These are phyloP conservation scores for Candida yuanshanica DNA, from an alignment of 805 yeast genomes.

Conservation along the genomic window DNA sequence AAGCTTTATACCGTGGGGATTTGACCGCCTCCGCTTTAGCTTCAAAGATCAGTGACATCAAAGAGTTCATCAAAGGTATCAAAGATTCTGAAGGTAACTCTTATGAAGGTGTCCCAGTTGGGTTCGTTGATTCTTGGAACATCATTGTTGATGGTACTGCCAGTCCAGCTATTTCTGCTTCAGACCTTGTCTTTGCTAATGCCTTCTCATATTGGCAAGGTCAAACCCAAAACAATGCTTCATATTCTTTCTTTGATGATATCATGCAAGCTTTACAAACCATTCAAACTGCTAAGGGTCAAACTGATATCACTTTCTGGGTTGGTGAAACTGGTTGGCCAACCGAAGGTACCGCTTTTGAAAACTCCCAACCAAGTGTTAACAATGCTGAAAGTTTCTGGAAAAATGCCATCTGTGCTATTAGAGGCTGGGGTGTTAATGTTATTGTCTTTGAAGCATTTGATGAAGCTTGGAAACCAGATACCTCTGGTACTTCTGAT, in stretches of 20 bases:
- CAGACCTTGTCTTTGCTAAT: slow-evolving; percentile 86
- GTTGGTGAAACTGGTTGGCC: slow-evolving; percentile 99
- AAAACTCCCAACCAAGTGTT: slow-evolving; percentile 59
- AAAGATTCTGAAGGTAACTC: slow-evolving; percentile 78
- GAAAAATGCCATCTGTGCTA: slow-evolving; percentile 86
- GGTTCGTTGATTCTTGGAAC: slow-evolving; percentile 96
- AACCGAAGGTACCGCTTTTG: slow-evolving; percentile 72
- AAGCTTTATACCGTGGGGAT: slow-evolving; percentile 89
- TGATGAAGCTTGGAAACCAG: slow-evolving; percentile 96
- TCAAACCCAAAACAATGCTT: slow-evolving; percentile 74
- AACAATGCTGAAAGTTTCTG: slow-evolving; percentile 75
- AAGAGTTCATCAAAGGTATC: slow-evolving; percentile 51
- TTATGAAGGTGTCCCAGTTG: slow-evolving; percentile 68
- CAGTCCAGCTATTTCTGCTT: slow-evolving; percentile 64
- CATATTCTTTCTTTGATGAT: slow-evolving; percentile 92
- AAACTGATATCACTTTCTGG: slow-evolving; percentile 84
- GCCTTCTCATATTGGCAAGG: slow-evolving; percentile 99
- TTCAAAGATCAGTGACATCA: slow-evolving; percentile 54
- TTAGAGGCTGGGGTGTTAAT: slow-evolving; percentile 94
- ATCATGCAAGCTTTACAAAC: slow-evolving; percentile 95
- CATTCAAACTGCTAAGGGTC: slow-evolving; percentile 81
- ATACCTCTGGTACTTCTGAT: slow-evolving; percentile 74
- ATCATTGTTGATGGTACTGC: slow-evolving; percentile 75
- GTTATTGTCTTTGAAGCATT: slow-evolving; percentile 91
- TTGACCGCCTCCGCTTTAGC: slow-evolving; percentile 74